phyloP scores from a whole-genome alignment of 805 yeast genomes.

The Lipomyces anomalus region DNA sequence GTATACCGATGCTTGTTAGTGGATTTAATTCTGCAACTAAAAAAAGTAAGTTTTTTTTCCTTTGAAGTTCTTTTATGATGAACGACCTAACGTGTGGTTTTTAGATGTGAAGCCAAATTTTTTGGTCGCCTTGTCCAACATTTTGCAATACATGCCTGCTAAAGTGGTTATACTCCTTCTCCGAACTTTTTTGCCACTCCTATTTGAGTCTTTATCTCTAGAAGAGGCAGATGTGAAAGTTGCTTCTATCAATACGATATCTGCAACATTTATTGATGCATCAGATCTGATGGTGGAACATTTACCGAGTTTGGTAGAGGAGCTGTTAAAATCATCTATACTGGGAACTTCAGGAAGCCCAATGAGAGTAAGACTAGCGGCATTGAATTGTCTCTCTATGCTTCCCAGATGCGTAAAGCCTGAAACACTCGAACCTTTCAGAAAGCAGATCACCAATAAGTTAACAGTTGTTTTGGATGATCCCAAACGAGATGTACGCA shows the following conservation, averaged over 20 bases:
- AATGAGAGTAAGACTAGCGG: slow-evolving; percentile 48
- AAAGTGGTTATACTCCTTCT: slow-evolving; percentile 62
- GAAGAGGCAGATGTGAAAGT: slow-evolving; percentile 42
- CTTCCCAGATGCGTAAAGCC: slow-evolving; percentile 38
- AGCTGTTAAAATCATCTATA: slow-evolving; percentile 38
- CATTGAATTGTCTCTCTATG: slow-evolving; percentile 54
- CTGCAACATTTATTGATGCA: slow-evolving; percentile 51
- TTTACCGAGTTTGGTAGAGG: slow-evolving; percentile 52
- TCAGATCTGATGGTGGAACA: slow-evolving; percentile 49
- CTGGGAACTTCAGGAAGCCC: slow-evolving; percentile 30
- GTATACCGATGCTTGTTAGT: slow-evolving; percentile 51
- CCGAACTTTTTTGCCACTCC: slow-evolving; percentile 59
- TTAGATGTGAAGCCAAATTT: slow-evolving; percentile 42
- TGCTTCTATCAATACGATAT: slow-evolving; percentile 57
- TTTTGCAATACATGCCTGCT: slow-evolving; percentile 60
- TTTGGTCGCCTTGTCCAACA: slow-evolving; percentile 59
- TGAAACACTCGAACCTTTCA: slow-evolving; percentile 47
- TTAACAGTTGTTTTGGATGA: slow-evolving; percentile 62
- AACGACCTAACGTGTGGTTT: too few species aligned
- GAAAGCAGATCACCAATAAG: slow-evolving; percentile 42
- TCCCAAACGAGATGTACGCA: slow-evolving; percentile 65
- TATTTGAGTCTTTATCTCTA: slow-evolving; percentile 57
- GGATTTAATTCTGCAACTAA: slow-evolving; percentile 36
- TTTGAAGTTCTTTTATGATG: too few species aligned
- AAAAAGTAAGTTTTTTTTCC: too few species aligned